Evolutionary conservation across 345 rosid species (phyloP).

Genomic region (Murraya paniculata): DNA sequence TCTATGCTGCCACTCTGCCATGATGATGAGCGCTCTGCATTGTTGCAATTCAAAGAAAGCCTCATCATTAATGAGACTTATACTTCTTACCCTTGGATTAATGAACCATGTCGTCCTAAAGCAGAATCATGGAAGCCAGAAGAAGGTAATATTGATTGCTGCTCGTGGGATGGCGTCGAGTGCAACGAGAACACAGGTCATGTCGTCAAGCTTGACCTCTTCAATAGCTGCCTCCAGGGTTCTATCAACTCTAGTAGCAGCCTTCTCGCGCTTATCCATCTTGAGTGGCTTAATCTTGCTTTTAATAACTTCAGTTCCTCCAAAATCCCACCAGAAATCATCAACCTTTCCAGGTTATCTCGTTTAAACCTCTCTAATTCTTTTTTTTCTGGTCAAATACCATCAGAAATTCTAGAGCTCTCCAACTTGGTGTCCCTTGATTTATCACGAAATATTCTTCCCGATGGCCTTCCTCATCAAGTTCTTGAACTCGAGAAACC

Average conservation of each 20-base stretch:
- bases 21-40: not conserved
- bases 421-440: constrained; percentile 11
- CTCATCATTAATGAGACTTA: no score
- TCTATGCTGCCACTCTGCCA: not conserved
- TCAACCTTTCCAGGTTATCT: not conserved
- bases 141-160: not conserved
- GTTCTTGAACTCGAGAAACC: not conserved
- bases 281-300: not conserved
- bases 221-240: not conserved
- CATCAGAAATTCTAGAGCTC: not conserved
- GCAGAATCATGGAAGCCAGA: not conserved
- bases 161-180: not conserved
- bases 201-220: not conserved
- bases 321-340: not conserved
- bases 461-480: no score
- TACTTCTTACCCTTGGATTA: no score
- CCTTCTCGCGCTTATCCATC: not conserved
- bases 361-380: not conserved
- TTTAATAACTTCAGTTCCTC: not conserved
- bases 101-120: not conserved
- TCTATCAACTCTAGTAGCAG: not conserved
- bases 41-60: not conserved
- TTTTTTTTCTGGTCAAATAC: not conserved
- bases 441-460: not conserved
- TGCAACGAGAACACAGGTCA: not conserved